These are phyloP conservation scores for Aspergillus unguis DNA, from an alignment of 2,329 filamentous ascomycete genomes.

Conservation along the genomic window DNA sequence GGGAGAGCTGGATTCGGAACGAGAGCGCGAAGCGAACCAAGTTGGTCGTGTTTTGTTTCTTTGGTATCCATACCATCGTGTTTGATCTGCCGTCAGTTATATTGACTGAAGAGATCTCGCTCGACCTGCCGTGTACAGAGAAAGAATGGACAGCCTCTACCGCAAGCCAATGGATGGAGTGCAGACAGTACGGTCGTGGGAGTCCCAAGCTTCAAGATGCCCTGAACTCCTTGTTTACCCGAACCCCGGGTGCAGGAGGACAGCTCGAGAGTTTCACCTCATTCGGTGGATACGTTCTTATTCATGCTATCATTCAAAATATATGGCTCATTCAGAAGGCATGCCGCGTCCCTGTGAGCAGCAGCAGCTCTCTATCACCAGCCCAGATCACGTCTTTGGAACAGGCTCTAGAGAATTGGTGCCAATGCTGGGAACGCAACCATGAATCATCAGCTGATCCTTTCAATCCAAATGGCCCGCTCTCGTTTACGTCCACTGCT, in stretches of 20 bases:
- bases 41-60: conserved; percentile 34
- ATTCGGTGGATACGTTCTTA: conserved; percentile 32
- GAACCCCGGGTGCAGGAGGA: conserved; percentile 7
- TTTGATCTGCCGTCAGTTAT: conserved; percentile 33
- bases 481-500: conserved; percentile 35
- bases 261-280: conserved; percentile 30
- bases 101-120: conserved; percentile 28
- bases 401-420: conserved; percentile 34
- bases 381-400: conserved; percentile 27
- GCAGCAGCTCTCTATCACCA: conserved; percentile 21
- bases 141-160: conserved; percentile 31
- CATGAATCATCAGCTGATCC: conserved; percentile 35
- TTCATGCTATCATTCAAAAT: conserved; percentile 32
- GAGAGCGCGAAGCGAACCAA: conserved; percentile 32
- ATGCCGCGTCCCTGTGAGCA: conserved; percentile 24
- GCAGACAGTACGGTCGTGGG: conserved; percentile 20
- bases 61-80: conserved; percentile 36
- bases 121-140: conserved; percentile 34
- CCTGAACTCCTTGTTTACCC: conserved; percentile 24
- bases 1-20: conserved; percentile 32
- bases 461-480: conserved; percentile 32
- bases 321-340: conserved; percentile 36
- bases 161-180: conserved; percentile 24
- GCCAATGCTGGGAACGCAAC: conserved; percentile 36
- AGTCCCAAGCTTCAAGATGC: conserved; percentile 31